Conservation (phyloP, 1,284 basidiomycete species). For the Singerocomus rubriflavus region DNA sequence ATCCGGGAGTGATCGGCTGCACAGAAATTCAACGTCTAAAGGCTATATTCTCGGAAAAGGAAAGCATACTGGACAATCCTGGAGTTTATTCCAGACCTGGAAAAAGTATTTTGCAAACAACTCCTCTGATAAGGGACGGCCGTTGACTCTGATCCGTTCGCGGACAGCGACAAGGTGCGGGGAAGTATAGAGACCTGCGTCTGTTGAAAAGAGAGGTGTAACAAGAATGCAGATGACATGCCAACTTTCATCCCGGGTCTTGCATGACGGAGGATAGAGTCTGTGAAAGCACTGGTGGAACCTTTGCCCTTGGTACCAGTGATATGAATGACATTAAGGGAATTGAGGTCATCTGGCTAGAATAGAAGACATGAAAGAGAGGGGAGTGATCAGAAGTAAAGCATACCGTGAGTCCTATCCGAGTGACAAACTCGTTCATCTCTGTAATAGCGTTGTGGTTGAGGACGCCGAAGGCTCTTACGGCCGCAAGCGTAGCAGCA, state of each 20-base stretch:
- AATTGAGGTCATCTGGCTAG: constrained; percentile 70
- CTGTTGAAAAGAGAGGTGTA: constrained; percentile 4
- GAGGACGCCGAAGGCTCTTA: constrained; percentile 73
- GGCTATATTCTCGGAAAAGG: not conserved
- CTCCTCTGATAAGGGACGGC: constrained; percentile 84
- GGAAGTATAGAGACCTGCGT: constrained; percentile 87
- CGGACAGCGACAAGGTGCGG: constrained; percentile 96
- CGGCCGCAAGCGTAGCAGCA: constrained; percentile 85
- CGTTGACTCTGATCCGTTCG: constrained; percentile 94
- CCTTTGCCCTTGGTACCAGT: constrained; percentile 99
- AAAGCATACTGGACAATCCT: constrained; percentile 48
- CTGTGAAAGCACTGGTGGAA: constrained; percentile 91
- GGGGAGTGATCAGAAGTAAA: constrained; percentile 1
- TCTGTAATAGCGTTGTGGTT: constrained; percentile 80
- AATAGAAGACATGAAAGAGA: constrained; percentile 6
- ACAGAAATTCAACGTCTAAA: not conserved
- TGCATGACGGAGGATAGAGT: constrained; percentile 66
- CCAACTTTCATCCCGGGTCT: constrained; percentile 73
- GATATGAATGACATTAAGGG: constrained; percentile 92
- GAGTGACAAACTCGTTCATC: constrained; percentile 85
- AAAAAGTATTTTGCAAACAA: constrained; percentile 93
- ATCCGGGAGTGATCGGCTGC: constrained; percentile 52
- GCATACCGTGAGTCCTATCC: constrained; percentile 83
- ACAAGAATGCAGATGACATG: constrained; percentile 30
- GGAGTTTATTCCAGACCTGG: constrained; percentile 91